Evolutionary conservation across 2,329 filamentous ascomycete genomes (phyloP).

Genomic region (Aspergillus brasiliensis): DNA sequence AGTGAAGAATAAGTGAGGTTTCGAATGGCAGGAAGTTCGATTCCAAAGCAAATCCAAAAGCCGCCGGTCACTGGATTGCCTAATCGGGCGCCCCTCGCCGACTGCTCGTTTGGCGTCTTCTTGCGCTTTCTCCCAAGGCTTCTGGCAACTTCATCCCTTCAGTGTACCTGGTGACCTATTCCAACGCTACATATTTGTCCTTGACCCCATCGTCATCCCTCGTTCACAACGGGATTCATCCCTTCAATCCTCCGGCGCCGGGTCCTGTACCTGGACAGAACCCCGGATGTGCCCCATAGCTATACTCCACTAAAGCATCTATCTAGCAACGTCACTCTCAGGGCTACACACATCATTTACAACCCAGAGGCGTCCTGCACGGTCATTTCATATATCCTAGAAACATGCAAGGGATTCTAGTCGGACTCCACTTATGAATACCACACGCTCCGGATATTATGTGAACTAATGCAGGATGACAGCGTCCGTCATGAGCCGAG

Average conservation of each 20-base stretch:
- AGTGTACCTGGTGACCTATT: too few relatives aligned
- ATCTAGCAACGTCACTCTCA: too few relatives aligned
- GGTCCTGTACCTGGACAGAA: too few relatives aligned
- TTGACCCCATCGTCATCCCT: neutral
- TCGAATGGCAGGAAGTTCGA: too few relatives aligned
- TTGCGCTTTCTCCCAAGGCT: neutral
- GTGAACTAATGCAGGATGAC: conserved; percentile 4
- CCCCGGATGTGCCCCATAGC: too few relatives aligned
- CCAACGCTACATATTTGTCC: neutral
- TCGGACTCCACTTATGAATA: neutral
- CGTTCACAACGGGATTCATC: neutral
- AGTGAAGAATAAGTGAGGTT: too few relatives aligned
- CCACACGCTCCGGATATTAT: neutral
- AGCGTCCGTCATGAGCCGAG: neutral
- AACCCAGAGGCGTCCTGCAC: too few relatives aligned
- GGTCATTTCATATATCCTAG: neutral
- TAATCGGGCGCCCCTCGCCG: conserved; percentile 1
- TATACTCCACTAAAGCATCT: too few relatives aligned
- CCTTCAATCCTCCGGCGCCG: too few relatives aligned
- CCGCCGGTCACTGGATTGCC: conserved; percentile 10
- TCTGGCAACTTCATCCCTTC: neutral
- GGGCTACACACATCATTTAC: too few relatives aligned
- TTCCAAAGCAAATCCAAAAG: neutral
- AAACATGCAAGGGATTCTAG: neutral
- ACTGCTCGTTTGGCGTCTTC: neutral